Evolutionary conservation across 2,329 filamentous ascomycete genomes (phyloP).

Genomic region (Elsinoe perseae): DNA sequence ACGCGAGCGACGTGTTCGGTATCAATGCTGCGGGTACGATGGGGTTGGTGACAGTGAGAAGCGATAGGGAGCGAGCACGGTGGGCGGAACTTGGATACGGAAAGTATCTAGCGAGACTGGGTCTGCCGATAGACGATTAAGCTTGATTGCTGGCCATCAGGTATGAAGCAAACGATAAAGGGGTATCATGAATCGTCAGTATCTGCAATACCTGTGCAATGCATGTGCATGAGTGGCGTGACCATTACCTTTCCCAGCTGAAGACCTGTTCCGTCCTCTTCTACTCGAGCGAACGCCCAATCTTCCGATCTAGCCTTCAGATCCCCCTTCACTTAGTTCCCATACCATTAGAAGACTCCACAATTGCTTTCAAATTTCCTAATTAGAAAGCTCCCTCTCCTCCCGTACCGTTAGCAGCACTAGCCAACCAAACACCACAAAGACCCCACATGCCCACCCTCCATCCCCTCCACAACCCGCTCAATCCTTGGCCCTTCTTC

Average conservation of each 20-base stretch:
- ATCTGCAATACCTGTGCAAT: constrained; percentile 11
- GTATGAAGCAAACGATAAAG: constrained; percentile 1
- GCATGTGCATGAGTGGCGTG: constrained; percentile 12
- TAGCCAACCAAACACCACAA: constrained; percentile 65
- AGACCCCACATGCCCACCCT: constrained; percentile 71
- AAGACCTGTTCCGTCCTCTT: no score
- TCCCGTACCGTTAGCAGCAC: constrained; percentile 52
- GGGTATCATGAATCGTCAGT: constrained; percentile 14
- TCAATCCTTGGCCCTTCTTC: constrained; percentile 57
- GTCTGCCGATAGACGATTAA: constrained; percentile 14
- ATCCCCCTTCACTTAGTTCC: neutral
- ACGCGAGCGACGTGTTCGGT: constrained; percentile 22
- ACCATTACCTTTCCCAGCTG: neutral
- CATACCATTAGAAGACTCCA: neutral
- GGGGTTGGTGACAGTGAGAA: constrained; percentile 25
- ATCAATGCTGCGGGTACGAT: constrained; percentile 33
- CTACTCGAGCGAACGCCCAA: no score
- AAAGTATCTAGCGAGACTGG: constrained; percentile 12
- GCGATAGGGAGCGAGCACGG: constrained; percentile 8
- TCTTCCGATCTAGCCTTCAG: neutral
- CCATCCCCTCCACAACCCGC: constrained; percentile 66
- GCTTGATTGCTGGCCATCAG: neutral
- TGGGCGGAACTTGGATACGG: constrained; percentile 15
- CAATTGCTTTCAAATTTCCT: no score
- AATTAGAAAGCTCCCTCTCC: constrained; percentile 28